Conservation (phyloP, 1,284 basidiomycete species). For the Coniferiporia weirii region DNA sequence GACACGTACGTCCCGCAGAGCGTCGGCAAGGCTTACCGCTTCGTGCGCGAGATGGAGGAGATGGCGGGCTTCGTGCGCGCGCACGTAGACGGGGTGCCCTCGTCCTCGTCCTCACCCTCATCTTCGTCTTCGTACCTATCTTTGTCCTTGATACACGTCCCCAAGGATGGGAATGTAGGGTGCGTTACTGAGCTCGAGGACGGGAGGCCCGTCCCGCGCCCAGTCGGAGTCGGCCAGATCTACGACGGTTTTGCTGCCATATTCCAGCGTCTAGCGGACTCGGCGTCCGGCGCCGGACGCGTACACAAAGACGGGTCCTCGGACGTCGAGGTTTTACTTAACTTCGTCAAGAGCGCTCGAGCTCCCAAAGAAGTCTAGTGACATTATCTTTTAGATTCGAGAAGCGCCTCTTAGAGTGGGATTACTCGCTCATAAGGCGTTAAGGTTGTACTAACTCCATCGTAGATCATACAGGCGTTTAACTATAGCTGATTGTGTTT, state of each 20-base stretch:
- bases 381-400: neutral
- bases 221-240: neutral
- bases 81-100: neutral
- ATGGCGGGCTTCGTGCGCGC: slow-evolving; percentile 1
- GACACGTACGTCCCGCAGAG: slow-evolving; percentile 7
- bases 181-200: neutral
- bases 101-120: neutral
- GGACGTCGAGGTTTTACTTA: neutral
- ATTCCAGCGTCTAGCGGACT: neutral
- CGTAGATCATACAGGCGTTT: neutral
- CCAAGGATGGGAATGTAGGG: neutral
- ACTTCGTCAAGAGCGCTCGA: neutral
- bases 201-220: too few species aligned
- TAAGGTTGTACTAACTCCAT: neutral
- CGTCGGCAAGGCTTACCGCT: slow-evolving; percentile 10
- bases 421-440: neutral
- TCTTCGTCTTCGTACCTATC: neutral
- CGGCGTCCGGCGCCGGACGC: neutral
- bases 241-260: neutral
- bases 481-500: too few species aligned
- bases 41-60: slow-evolving; percentile 12
- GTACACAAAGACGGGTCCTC: neutral
- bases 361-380: neutral
- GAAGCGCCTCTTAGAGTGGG: neutral
- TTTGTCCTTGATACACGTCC: neutral